Conservation (phyloP, 1,139 yeast genomes). For the Scheffersomyces quercinus region DNA sequence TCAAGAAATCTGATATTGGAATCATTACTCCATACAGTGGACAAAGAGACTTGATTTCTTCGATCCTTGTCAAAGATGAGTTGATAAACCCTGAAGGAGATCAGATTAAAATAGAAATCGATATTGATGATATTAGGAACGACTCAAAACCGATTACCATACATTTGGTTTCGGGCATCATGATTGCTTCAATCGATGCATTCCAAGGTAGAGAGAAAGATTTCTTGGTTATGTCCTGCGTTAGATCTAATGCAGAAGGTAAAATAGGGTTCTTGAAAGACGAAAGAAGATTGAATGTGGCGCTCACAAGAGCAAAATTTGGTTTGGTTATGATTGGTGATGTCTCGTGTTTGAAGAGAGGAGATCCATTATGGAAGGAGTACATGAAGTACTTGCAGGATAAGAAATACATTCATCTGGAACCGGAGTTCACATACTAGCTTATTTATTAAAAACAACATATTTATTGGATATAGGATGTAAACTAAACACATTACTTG, state of each 20-base stretch:
- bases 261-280: slow-evolving; percentile 62
- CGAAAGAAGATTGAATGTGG: slow-evolving; percentile 60
- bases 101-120: slow-evolving; percentile 51
- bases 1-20: slow-evolving; percentile 55
- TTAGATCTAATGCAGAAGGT: slow-evolving; percentile 50
- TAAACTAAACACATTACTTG: too few species aligned
- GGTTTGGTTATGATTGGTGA: slow-evolving; percentile 62
- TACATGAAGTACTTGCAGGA: slow-evolving; percentile 34
- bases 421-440: slow-evolving; percentile 3
- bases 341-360: slow-evolving; percentile 45
- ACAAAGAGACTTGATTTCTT: slow-evolving; percentile 64
- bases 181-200: slow-evolving; percentile 69
- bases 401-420: slow-evolving; percentile 13
- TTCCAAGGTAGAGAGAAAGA: slow-evolving; percentile 68
- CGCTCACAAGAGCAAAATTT: slow-evolving; percentile 61
- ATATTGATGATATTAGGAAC: slow-evolving; percentile 54
- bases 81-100: slow-evolving; percentile 57
- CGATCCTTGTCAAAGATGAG: slow-evolving; percentile 47
- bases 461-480: too few species aligned
- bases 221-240: slow-evolving; percentile 61
- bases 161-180: slow-evolving; percentile 63
- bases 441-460: too few species aligned
- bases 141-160: slow-evolving; percentile 55
- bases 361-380: slow-evolving; percentile 55
- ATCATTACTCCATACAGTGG: slow-evolving; percentile 74